Base-by-base conservation (phyloP, 441 rosid genomes). In the Rhodomyrtus psidioides region DNA sequence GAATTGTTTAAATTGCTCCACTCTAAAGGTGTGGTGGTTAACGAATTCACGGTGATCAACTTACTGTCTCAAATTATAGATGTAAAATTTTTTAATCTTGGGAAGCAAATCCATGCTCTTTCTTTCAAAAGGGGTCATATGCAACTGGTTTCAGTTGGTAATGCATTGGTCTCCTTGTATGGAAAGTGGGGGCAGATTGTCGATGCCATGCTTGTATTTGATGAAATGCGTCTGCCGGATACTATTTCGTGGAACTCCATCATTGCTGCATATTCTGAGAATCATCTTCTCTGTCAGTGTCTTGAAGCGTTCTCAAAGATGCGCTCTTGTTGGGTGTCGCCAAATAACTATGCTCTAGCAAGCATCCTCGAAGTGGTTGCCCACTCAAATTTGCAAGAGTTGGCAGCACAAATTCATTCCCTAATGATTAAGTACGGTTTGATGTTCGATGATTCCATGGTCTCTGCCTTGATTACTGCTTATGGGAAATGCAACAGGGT, bases 241-340 rank as follows among this genome's bases (percentile, higher is more conserved):
- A 83, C 87, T 86, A 88, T 91, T 83, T 90, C 92, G 23, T 92
- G 92, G 92, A 92, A 91, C 86, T 89, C 90, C 21, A 76, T 90
- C 74, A 86, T 90, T 84, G 88, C 92, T 44, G 93, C 89, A 16
- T 91, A 87, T 89, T 88, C 84, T 81, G 89, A 84, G 62, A 90
- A 86, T 88, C 88, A 92, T 53, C 88, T 84, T 55, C 19, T 83
- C 84, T 55, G 55, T 82, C 88, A 84, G 81, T 89, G 90, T 83
- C 55, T 90, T 81, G 85, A 82, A 81, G 62, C 86, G 55, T 89
- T 90, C 86, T 89, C 87, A 79, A 81, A 65, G 10, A 89, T 90
- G 91, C 87, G 83, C 74, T 55, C 60, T 57, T 34, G 9, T 28
- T 81, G 55, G 34, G 17, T 88, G 19, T 84, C 83, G 83, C 88